Evolutionary conservation across 768 basidiomycete genomes (phyloP), one percentile per base, ranked within the genome.

Genomic region (Pilatotrama ljubarskyi): DNA sequence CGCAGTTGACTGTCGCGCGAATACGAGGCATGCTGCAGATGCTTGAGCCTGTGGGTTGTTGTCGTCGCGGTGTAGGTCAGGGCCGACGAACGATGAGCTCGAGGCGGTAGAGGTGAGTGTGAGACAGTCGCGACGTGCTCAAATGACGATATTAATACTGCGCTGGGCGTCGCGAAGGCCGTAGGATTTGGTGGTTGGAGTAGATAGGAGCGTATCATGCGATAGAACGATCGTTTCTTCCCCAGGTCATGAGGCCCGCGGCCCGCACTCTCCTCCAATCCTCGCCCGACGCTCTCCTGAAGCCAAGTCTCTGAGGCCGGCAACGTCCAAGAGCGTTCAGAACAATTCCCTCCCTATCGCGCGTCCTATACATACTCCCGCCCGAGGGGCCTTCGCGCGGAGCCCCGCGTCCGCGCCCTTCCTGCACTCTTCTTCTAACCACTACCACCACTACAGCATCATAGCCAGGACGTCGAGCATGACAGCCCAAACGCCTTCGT

Each of bases 1-100:
- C 72, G 57, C 69, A 72, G 37, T 73, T 73, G 4, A 73, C 70
- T 17, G 72, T 72, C n/a, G 69, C 70, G 8, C 62, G 66, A 35
- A 71, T 40, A 1, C 32, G 20, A 8, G 29, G 5, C 53, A 49
- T 49, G n/a, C 40, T 52, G 29, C 10, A 47, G 25, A 37, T 32
- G 29, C 29, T 32, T 32, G 5, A 32, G 29, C n/a, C n/a, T n/a
- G n/a, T n/a, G n/a, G 38, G 20, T 5, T 25, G 49, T 15, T 25
- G 38, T 13, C 22, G 14, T 22, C 14, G 17, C 25, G 1, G 24
- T n/a, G 24, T 25, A 15, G 25, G 14, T 51, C 25, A 17, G 18
- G 3, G 51, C 1, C n/a, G 40, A 41, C 17, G 41, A 18, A 15
- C 25, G 41, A 29, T 2, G 22, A n/a, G 40, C n/a, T n/a, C n/a